Percentiles rank a stretch among this genome's conserved stretches.
phyloP scores from a whole-genome alignment of 2,329 filamentous ascomycete genomes.

The Thielaviopsis musarum region DNA sequence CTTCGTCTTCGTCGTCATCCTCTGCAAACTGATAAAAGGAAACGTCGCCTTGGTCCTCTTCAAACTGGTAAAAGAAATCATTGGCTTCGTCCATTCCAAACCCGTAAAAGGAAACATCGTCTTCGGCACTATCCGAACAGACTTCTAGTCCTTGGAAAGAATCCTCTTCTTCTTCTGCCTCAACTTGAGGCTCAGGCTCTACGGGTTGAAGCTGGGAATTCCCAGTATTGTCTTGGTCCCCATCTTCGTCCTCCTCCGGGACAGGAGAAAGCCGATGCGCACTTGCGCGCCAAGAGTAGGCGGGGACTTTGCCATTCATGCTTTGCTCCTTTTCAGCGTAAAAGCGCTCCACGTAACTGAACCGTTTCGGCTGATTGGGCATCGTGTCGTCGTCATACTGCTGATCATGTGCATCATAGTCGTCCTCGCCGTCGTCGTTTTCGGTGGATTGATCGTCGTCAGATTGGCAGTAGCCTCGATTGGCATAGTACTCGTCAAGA shows the following conservation, averaged over 20 bases:
- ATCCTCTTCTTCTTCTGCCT: background rate
- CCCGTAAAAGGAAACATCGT: background rate
- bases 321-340: background rate
- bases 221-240: constrained; percentile 16
- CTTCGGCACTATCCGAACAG: background rate
- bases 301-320: background rate
- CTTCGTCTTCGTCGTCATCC: constrained; percentile 20
- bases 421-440: no score
- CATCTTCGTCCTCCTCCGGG: constrained; percentile 16
- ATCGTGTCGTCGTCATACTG: no score
- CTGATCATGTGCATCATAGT: no score
- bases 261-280: constrained; percentile 3
- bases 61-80: constrained; percentile 27
- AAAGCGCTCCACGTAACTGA: background rate
- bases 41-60: constrained; percentile 30
- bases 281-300: constrained; percentile 6
- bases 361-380: background rate
- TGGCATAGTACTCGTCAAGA: background rate
- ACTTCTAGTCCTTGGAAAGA: background rate
- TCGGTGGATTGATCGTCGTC: background rate
- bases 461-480: background rate
- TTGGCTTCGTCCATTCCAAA: constrained; percentile 24
- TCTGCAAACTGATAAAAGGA: constrained; percentile 22
- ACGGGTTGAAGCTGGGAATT: background rate
- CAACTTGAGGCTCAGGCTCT: background rate